Base-by-base conservation (phyloP, 1,139 yeast species). In the Magnusiomyces tetraspermus region DNA sequence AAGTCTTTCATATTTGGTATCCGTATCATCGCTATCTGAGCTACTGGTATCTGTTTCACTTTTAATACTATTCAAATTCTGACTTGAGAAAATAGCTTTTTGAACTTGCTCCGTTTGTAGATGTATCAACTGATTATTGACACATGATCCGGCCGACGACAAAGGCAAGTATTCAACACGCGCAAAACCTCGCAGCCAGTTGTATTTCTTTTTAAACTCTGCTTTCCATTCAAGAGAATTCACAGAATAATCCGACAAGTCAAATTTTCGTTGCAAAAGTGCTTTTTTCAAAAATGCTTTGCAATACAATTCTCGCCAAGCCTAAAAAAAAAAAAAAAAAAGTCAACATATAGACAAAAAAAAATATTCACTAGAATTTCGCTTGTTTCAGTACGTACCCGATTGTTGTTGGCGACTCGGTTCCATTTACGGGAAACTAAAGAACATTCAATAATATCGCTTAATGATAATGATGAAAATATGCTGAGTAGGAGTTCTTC, bases 171-270 rank as follows among this genome's bases (percentile, higher is more conserved):
- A 51, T 21, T 47, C 48, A 13, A 54, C 42, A 1, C 36, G 31
- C 30, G 53, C 51, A 21, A 22, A 21, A 10, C 57, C 57, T 3
- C 51, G 52, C 13, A 48, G 48, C 57, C 57, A 54, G 48, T 54
- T 54, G 46, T 44, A 50, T 26, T 54, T 46, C 3, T 50, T 46
- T 36, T 46, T 49, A 36, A 50, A 54, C 26, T 45, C 23, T 8
- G 51, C 45, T 30, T 52, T 54, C 57, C 57, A 54, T 28, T 54
- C 55, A 23, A 48, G 22, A 13, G 40, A 15, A 46, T 50, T 17
- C 42, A 37, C 21, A 30, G 45, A 23, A 13, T 24, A 31, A 40
- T 31, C n/a, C 3, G 40, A 19, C n/a, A n/a, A 8, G 4, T 37
- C 3, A 3, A 40, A 24, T 5, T 22, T 17, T 5, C 33, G 21